Percentiles rank a stretch among this genome's conserved stretches.
These are phyloP conservation scores for Mycena rebaudengoi DNA, from an alignment of 768 basidiomycete species.

Conservation along the genomic window DNA sequence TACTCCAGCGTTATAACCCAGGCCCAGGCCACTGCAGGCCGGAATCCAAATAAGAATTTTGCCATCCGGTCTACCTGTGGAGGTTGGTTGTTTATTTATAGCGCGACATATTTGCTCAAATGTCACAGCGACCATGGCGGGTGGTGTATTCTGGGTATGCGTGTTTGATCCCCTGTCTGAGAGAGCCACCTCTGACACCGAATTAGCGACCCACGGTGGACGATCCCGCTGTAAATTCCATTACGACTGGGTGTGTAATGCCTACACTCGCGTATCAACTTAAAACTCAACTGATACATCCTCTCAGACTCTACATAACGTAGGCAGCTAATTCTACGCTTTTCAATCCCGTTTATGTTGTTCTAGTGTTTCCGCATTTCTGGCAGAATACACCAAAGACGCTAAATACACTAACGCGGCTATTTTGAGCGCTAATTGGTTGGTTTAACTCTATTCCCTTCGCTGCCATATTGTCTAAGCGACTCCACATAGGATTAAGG, in stretches of 20 bases:
- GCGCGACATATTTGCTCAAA: not conserved
- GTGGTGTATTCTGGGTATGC: constrained; percentile 64
- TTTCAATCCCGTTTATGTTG: not conserved
- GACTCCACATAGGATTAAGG: constrained; percentile 43
- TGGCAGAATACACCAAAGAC: constrained; percentile 55
- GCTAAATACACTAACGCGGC: constrained; percentile 56
- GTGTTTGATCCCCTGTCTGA: not conserved
- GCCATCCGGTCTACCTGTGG: constrained; percentile 53
- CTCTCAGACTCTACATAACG: constrained; percentile 50
- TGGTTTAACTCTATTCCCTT: not conserved
- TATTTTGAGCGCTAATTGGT: constrained; percentile 53
- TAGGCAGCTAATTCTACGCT: too few relatives aligned
- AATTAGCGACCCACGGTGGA: constrained; percentile 51
- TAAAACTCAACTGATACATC: not conserved
- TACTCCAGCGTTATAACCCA: constrained; percentile 50
- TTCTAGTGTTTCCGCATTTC: constrained; percentile 56
- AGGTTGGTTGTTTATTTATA: constrained; percentile 35
- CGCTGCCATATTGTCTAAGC: not conserved
- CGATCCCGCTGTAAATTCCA: constrained; percentile 56
- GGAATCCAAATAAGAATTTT: constrained; percentile 51
- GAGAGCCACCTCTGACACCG: not conserved
- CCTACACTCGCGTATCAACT: not conserved
- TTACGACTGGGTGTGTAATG: constrained; percentile 56
- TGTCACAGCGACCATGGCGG: constrained; percentile 54
- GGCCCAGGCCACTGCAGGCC: constrained; percentile 47